Percentiles rank a stretch among this genome's conserved stretches.
phyloP scores from a whole-genome alignment of 192 early-diverging fungal species.

The Backusella psychrophila region DNA sequence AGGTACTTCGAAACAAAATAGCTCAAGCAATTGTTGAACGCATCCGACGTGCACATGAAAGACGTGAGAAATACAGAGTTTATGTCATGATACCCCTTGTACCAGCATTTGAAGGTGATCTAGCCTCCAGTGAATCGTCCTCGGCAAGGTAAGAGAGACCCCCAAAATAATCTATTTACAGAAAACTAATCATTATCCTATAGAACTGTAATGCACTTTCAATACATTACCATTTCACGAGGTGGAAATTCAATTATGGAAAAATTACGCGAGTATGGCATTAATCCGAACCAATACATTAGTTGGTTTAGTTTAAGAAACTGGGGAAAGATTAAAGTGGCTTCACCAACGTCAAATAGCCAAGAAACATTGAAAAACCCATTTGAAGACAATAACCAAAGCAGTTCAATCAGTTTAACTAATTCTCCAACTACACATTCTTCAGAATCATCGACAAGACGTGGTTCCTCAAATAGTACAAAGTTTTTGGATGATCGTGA shows the following conservation, averaged over 20 bases:
- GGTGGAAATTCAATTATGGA: conserved; percentile 67
- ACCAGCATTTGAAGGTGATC: conserved; percentile 83
- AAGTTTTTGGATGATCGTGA: conserved; percentile 13
- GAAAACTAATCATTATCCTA: not conserved
- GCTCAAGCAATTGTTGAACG: conserved; percentile 67
- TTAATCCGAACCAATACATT: conserved; percentile 63
- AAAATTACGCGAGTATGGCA: conserved; percentile 52
- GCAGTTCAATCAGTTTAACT: not conserved
- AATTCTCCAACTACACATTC: not conserved
- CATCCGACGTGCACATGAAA: conserved; percentile 68
- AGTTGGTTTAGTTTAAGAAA: conserved; percentile 70
- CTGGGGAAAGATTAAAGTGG: conserved; percentile 58
- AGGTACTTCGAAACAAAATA: conserved; percentile 33
- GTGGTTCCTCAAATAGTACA: not conserved
- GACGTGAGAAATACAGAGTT: conserved; percentile 67
- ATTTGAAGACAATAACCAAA: not conserved
- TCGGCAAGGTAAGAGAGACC: conserved; percentile 48
- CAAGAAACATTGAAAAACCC: not conserved
- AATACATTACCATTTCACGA: conserved; percentile 74
- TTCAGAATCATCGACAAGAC: not conserved
- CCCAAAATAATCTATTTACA: not conserved
- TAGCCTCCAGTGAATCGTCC: conserved; percentile 67
- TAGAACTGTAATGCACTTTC: conserved; percentile 75
- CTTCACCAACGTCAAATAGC: not conserved
- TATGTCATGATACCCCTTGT: conserved; percentile 81